Percentiles rank a stretch among this genome's conserved stretches.
Evolutionary conservation across 306 rosid species (phyloP).

Genomic region (Fagus crenata): DNA sequence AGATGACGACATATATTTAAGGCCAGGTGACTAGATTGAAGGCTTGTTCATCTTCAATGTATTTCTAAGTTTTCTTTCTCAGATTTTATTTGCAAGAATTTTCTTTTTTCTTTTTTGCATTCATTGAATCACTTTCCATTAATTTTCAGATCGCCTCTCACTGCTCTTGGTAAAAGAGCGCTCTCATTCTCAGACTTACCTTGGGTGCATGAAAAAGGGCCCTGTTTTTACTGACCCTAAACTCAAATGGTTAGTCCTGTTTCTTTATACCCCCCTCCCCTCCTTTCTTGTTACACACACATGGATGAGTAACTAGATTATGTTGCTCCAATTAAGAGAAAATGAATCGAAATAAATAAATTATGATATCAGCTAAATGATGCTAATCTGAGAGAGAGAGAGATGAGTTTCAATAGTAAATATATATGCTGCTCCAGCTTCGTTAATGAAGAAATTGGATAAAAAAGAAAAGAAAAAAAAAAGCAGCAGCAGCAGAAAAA

Average conservation of each 20-base stretch:
- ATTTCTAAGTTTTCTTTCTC: slow-evolving; percentile 15
- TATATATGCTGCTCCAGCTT: too few relatives aligned
- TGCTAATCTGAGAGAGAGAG: too few relatives aligned
- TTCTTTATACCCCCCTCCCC: neutral
- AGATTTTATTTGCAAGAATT: neutral
- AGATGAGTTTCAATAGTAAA: too few relatives aligned
- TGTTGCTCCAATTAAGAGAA: neutral
- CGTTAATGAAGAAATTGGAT: too few relatives aligned
- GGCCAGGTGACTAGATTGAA: slow-evolving; percentile 68
- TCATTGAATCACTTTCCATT: slow-evolving; percentile 31
- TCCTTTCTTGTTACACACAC: neutral
- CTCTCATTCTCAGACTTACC: slow-evolving; percentile 82
- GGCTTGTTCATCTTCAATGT: slow-evolving; percentile 11
- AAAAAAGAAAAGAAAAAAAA: too few relatives aligned
- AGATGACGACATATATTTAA: slow-evolving; percentile 92
- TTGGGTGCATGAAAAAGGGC: slow-evolving; percentile 99
- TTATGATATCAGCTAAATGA: too few relatives aligned
- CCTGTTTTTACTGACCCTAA: slow-evolving; percentile 95
- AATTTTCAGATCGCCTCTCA: slow-evolving; percentile 82
- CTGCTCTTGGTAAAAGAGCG: slow-evolving; percentile 76
- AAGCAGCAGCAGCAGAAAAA: too few relatives aligned
- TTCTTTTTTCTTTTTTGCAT: neutral
- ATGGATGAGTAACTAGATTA: neutral
- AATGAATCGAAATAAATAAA: neutral
- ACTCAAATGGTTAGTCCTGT: slow-evolving; percentile 78